phyloP scores from a whole-genome alignment of 352 stramenopile genomes.

The Globisporangium perplexum region DNA sequence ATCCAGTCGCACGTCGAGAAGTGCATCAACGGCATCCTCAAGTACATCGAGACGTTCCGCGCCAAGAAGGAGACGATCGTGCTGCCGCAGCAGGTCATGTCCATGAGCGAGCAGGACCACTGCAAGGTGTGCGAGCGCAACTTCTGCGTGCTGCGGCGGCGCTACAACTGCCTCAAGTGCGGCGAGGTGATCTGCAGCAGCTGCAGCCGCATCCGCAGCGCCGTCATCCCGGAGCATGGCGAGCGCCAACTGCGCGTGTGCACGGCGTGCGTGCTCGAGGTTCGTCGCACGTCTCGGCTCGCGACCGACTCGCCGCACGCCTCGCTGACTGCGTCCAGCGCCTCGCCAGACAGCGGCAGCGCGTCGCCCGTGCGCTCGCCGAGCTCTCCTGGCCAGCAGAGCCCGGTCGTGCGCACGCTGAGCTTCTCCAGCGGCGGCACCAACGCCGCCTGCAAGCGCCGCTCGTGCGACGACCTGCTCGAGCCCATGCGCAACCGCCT shows the following conservation, averaged over 20 bases:
- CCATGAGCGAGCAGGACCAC: conserved; percentile 64
- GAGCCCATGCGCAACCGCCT: conserved; percentile 67
- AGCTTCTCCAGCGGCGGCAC: conserved; percentile 52
- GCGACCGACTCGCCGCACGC: conserved; percentile 11
- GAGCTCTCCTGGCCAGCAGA: background rate
- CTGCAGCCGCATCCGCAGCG: conserved; percentile 59
- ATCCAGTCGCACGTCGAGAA: conserved; percentile 87
- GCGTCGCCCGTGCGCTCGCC: background rate
- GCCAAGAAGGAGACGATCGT: conserved; percentile 65
- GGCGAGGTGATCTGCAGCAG: conserved; percentile 75
- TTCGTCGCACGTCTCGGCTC: conserved; percentile 45
- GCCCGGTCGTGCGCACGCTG: conserved; percentile 18
- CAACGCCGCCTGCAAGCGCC: conserved; percentile 30
- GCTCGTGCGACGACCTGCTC: conserved; percentile 67
- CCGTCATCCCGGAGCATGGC: conserved; percentile 62
- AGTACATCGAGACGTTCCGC: conserved; percentile 82
- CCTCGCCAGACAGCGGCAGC: background rate
- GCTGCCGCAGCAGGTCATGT: conserved; percentile 67
- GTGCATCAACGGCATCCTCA: conserved; percentile 79
- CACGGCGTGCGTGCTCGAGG: conserved; percentile 70
- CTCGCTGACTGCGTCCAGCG: background rate
- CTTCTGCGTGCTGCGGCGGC: conserved; percentile 62
- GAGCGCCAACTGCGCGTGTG: conserved; percentile 75
- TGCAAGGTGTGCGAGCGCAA: conserved; percentile 72
- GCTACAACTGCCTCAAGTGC: conserved; percentile 85